Evolutionary conservation across 1,284 basidiomycete genomes (phyloP), one percentile per base, ranked within the genome.

Genomic region (Heterobasidion annosum): DNA sequence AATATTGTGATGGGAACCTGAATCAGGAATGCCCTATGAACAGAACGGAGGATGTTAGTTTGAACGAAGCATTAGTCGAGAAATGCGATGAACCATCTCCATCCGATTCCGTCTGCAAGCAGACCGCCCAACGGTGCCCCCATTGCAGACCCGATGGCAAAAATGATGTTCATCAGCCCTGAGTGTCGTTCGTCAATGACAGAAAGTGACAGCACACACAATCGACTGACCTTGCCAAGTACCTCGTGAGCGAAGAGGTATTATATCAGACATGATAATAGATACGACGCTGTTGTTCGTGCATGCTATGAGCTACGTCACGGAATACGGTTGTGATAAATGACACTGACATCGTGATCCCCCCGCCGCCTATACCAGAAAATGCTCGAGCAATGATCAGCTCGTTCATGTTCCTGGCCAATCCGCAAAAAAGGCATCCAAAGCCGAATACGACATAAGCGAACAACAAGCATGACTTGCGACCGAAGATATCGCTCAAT

Each of bases 401-500:
- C 61, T 81, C 72, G 0, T 72, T 75, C 78, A 85, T 78, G 45
- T 73, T 79, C 33, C 70, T 64, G 0, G 81, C 72, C 1, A 82
- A 58, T 2, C 81, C 81, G 55, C 81, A 83, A 34, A 76, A 64
- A 34, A 83, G 62, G 51, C 70, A 76, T 7, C 82, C 83, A 0
- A 82, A 48, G 0, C 74, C 77, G 59, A 84, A 84, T 12, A 82
- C 63, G 15, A 66, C 57, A 59, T 83, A 82, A 0, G 81, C 75
- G 55, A 79, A 76, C 0, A 84, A 63, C 2, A 85, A 66, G 57
- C 81, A 83, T 1, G 67, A 63, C 59, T 83, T 83, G 3, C 82
- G 72, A 2, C 82, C 83, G 57, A 82, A 84, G 0, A 84, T 83
- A 59, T 85, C 82, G 61, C 81, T 83, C 18, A 83, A 66, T 64